Conservation (phyloP, 2,329 filamentous ascomycete genomes). For the Kalmusia sp. region DNA sequence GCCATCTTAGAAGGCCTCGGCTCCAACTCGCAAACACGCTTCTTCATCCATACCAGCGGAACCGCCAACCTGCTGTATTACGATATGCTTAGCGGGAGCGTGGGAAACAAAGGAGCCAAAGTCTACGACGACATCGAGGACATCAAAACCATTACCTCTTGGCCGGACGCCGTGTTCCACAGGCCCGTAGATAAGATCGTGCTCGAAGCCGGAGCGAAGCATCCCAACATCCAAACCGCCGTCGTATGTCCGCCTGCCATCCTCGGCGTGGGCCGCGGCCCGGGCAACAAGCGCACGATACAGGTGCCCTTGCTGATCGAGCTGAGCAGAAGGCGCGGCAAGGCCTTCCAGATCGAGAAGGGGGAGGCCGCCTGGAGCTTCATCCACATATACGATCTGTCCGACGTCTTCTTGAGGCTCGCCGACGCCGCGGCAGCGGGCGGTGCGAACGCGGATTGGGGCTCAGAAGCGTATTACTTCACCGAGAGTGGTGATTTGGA, state of each 20-base stretch:
- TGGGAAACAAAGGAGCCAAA: slow-evolving; percentile 6
- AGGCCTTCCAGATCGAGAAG: background rate
- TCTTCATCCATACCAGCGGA: slow-evolving; percentile 6
- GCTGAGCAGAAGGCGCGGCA: slow-evolving; percentile 2
- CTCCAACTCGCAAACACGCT: background rate
- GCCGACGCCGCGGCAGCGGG: slow-evolving; percentile 2
- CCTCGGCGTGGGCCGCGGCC: slow-evolving; percentile 3
- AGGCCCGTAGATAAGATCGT: slow-evolving; percentile 5
- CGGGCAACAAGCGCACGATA: slow-evolving; percentile 6
- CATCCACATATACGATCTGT: slow-evolving; percentile 5
- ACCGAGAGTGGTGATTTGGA: slow-evolving; percentile 1
- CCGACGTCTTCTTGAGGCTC: slow-evolving; percentile 2
- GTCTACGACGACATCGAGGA: slow-evolving; percentile 7
- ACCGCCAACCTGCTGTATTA: slow-evolving; percentile 1
- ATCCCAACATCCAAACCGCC: slow-evolving; percentile 1
- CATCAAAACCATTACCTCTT: slow-evolving; percentile 6
- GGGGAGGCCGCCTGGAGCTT: slow-evolving; percentile 4
- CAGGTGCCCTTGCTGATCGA: slow-evolving; percentile 4
- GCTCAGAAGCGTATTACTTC: slow-evolving; percentile 7
- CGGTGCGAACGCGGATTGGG: slow-evolving; percentile 3
- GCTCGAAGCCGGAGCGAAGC: background rate
- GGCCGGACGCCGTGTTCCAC: slow-evolving; percentile 3
- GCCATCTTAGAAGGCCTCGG: slow-evolving; percentile 5
- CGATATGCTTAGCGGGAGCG: background rate
- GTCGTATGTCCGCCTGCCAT: slow-evolving; percentile 5